A percentile compares a stretch with the other conserved stretches of the same genome.
Evolutionary conservation across 768 basidiomycete species (phyloP).

Genomic region (Chalciporus sphaerocephalus): DNA sequence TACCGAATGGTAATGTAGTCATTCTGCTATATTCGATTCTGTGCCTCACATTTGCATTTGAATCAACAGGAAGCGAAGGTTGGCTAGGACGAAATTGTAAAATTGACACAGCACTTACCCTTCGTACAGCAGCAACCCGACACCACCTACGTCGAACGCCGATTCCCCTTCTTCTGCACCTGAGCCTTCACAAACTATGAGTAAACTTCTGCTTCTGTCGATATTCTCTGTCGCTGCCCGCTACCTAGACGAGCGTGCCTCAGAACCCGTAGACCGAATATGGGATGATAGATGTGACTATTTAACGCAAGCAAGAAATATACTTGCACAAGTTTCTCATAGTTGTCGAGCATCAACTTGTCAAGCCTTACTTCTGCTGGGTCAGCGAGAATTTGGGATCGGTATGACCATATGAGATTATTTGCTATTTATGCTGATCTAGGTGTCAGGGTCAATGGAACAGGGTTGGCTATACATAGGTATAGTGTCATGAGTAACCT

Average conservation of each 20-base stretch:
- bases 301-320: constrained; percentile 53
- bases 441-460: constrained; percentile 54
- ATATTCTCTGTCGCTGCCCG: constrained; percentile 82
- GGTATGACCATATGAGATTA: constrained; percentile 39
- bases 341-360: constrained; percentile 70
- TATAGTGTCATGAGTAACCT: constrained; percentile 21
- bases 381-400: constrained; percentile 82
- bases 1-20: constrained; percentile 42
- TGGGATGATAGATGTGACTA: constrained; percentile 69
- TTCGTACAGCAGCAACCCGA: constrained; percentile 33
- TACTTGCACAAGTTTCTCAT: constrained; percentile 63
- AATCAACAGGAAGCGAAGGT: constrained; percentile 26
- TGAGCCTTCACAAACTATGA: constrained; percentile 58
- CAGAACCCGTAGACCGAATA: constrained; percentile 51
- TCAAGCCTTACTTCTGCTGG: constrained; percentile 74
- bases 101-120: constrained; percentile 12
- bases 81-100: background rate
- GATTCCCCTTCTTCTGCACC: constrained; percentile 20
- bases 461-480: constrained; percentile 84
- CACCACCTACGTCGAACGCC: constrained; percentile 24
- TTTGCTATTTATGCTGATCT: constrained; percentile 9
- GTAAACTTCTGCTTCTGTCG: constrained; percentile 66
- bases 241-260: constrained; percentile 49
- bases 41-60: constrained; percentile 3
- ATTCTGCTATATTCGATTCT: background rate